Evolutionary conservation across 2,329 filamentous ascomycete genomes (phyloP).

Genomic region (Pestalotiopsis fici): DNA sequence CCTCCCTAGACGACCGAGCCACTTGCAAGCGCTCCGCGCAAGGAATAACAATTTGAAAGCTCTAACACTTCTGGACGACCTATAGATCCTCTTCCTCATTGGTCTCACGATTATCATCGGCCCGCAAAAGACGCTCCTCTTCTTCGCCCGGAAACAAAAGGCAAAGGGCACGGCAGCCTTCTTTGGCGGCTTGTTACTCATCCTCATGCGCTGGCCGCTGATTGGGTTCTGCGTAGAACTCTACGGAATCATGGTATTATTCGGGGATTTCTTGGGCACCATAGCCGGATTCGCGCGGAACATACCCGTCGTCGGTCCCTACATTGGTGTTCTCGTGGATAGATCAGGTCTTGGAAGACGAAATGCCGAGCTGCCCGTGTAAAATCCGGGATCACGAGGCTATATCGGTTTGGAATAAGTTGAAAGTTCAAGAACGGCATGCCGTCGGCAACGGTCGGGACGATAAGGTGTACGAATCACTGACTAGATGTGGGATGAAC

Average conservation of each 20-base stretch:
- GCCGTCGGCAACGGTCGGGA: conserved; percentile 1
- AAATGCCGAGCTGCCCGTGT: conserved; percentile 79
- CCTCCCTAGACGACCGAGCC: conserved; percentile 4
- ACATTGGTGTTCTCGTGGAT: conserved; percentile 75
- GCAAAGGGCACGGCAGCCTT: conserved; percentile 90
- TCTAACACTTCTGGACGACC: conserved; percentile 11
- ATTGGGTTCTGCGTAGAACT: conserved; percentile 88
- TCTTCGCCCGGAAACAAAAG: conserved; percentile 94
- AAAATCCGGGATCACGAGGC: too few species aligned
- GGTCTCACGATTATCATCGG: conserved; percentile 96
- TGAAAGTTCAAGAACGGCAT: background rate
- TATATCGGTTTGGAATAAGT: background rate
- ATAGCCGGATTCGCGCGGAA: conserved; percentile 86
- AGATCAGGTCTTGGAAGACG: conserved; percentile 66
- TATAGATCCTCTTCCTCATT: conserved; percentile 93
- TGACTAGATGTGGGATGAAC: background rate
- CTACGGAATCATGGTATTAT: conserved; percentile 90
- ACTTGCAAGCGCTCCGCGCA: background rate
- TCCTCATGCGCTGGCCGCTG: conserved; percentile 87
- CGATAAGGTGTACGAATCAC: background rate
- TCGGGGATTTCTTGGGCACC: conserved; percentile 94
- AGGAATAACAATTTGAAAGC: conserved; percentile 10
- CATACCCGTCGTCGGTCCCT: conserved; percentile 83
- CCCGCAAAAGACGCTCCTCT: conserved; percentile 83
- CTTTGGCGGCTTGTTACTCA: conserved; percentile 78